Conservation (phyloP, 2,329 filamentous ascomycete species). For the Leptodontidium sp. region DNA sequence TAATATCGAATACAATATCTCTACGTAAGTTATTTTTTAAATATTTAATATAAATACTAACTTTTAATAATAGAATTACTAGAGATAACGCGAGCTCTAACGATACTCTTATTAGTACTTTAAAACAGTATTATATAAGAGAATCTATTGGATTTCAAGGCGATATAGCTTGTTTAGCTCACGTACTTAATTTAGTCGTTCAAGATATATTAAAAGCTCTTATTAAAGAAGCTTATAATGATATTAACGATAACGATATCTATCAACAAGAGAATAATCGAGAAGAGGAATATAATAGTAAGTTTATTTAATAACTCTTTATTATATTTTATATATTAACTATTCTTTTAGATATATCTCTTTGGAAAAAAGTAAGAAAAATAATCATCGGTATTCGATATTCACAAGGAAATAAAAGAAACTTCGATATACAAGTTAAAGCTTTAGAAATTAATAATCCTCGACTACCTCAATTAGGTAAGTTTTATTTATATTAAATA, state of each 20-base stretch:
- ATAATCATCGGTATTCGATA: neutral
- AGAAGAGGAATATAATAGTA: slow-evolving; percentile 1
- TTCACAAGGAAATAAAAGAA: neutral
- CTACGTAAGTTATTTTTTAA: neutral
- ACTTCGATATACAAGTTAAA: slow-evolving; percentile 5
- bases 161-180: neutral
- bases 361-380: neutral
- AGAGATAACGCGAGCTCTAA: neutral
- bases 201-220: neutral
- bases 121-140: neutral
- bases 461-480: slow-evolving; percentile 4
- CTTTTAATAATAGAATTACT: neutral
- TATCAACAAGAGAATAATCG: neutral
- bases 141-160: slow-evolving; percentile 1
- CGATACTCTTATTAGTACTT: neutral
- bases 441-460: slow-evolving; percentile 5
- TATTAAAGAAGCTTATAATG: neutral
- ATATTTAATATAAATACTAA: neutral
- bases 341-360: neutral
- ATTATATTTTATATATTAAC: neutral
- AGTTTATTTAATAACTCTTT: neutral
- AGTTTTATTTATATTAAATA: neutral
- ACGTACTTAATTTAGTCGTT: slow-evolving; percentile 3
- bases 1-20: neutral
- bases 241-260: neutral